Percentiles rank a stretch among this genome's conserved stretches.
phyloP scores from a whole-genome alignment of 2,329 filamentous ascomycete genomes.

The Trichophyton schoenleinii region DNA sequence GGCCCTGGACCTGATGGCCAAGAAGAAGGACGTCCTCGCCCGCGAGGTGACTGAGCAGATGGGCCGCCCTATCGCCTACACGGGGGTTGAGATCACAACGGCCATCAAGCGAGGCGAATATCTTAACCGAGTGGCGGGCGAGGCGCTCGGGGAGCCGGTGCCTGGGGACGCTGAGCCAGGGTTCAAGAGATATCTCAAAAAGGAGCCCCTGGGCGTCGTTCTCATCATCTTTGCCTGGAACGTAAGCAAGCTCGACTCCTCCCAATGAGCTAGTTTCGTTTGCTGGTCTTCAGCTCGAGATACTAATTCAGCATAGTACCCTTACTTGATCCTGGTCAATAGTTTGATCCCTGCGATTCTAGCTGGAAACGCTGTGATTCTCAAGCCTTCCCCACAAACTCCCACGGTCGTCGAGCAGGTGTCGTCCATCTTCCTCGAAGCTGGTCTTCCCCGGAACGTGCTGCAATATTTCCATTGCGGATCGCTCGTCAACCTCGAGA shows the following conservation, averaged over 20 bases:
- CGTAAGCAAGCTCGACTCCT: conserved; percentile 43
- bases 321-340: conserved; percentile 87
- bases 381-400: conserved; percentile 92
- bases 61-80: conserved; percentile 83
- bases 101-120: conserved; percentile 78
- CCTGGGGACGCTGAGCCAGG: conserved; percentile 73
- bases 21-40: conserved; percentile 66
- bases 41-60: conserved; percentile 86
- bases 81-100: conserved; percentile 69
- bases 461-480: conserved; percentile 89
- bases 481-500: conserved; percentile 61
- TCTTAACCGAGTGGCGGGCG: conserved; percentile 68
- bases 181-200: conserved; percentile 81
- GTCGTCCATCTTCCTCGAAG: conserved; percentile 60
- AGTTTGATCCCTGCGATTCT: conserved; percentile 84
- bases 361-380: conserved; percentile 76
- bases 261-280: background rate
- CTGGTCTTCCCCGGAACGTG: conserved; percentile 70
- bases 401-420: conserved; percentile 84
- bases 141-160: conserved; percentile 54
- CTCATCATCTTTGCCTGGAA: conserved; percentile 94
- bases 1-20: conserved; percentile 57
- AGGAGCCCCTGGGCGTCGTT: conserved; percentile 75
- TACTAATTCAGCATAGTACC: conserved; percentile 52
- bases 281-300: no score